These are phyloP conservation scores for Russula dissimulans DNA, from an alignment of 768 basidiomycete genomes.

Conservation along the genomic window DNA sequence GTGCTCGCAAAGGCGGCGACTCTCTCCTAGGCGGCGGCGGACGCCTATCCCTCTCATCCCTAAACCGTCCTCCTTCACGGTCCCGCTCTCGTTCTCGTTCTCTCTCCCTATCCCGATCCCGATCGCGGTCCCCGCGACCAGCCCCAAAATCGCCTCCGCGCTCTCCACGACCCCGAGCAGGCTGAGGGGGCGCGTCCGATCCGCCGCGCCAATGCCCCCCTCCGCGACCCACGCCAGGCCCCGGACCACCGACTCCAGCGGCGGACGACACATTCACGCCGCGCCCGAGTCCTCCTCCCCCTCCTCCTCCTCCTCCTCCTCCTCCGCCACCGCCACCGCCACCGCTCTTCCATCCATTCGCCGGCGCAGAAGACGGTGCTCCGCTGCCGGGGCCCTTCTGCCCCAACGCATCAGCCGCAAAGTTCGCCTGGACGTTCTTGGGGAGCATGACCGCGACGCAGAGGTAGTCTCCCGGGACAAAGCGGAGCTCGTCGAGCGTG, in stretches of 20 bases:
- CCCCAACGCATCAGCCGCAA: constrained; percentile 35
- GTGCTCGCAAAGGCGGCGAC: constrained; percentile 33
- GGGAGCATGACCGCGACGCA: constrained; percentile 68
- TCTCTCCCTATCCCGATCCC: constrained; percentile 20
- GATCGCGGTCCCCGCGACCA: constrained; percentile 20
- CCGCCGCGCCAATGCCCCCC: constrained; percentile 69
- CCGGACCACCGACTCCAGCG: constrained; percentile 25
- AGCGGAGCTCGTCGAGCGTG: constrained; percentile 69
- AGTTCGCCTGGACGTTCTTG: constrained; percentile 38
- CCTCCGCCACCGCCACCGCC: constrained; percentile 21
- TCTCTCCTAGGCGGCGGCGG: constrained; percentile 32
- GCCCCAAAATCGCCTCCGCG: constrained; percentile 30
- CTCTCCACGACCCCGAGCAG: constrained; percentile 26
- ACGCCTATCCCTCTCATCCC: constrained; percentile 42
- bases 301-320: too few species aligned
- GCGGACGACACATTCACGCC: constrained; percentile 38
- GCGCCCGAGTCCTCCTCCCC: constrained; percentile 24
- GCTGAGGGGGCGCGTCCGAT: constrained; percentile 38
- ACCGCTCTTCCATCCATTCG: constrained; percentile 30
- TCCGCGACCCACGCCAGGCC: constrained; percentile 41
- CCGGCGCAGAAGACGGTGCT: constrained; percentile 27
- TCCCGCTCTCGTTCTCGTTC: constrained; percentile 22
- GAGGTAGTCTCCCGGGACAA: constrained; percentile 75
- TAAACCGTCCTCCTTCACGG: constrained; percentile 28
- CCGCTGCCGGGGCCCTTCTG: constrained; percentile 39